Conservation (phyloP, 768 basidiomycete species). For the Trametes coccinea region DNA sequence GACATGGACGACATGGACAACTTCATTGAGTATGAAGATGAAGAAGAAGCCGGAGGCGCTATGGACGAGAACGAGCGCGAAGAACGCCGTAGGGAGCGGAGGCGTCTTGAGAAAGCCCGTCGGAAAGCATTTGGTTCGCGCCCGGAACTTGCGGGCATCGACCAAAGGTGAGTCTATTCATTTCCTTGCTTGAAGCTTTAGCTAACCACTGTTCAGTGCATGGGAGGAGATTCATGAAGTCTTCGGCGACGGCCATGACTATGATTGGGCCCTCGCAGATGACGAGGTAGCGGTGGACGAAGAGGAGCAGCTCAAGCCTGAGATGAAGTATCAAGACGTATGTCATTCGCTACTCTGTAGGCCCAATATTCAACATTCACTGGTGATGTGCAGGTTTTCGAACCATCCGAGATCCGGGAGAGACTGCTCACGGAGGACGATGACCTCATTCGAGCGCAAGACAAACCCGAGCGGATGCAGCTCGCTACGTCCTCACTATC, state of each 20-base stretch:
- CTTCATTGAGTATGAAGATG: conserved; percentile 78
- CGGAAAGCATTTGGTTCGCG: conserved; percentile 66
- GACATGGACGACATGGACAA: conserved; percentile 79
- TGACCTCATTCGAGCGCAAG: conserved; percentile 84
- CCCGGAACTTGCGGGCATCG: conserved; percentile 76
- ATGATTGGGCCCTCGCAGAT: conserved; percentile 89
- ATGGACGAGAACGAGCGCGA: conserved; percentile 79
- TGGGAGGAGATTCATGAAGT: conserved; percentile 97
- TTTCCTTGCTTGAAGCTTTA: neutral
- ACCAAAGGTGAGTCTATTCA: conserved; percentile 66
- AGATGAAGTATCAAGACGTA: conserved; percentile 87
- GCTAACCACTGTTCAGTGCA: conserved; percentile 50
- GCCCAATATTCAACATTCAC: neutral
- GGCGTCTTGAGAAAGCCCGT: conserved; percentile 64
- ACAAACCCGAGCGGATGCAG: conserved; percentile 96
- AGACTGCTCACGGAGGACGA: conserved; percentile 91
- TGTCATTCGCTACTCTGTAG: conserved; percentile 27
- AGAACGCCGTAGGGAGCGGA: conserved; percentile 67
- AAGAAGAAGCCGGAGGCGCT: conserved; percentile 53
- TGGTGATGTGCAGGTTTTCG: conserved; percentile 74
- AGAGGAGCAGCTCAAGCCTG: conserved; percentile 55
- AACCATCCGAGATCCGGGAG: conserved; percentile 92
- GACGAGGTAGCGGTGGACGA: conserved; percentile 65
- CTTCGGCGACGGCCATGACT: conserved; percentile 95
- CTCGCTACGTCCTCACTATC: conserved; percentile 85